Conservation (phyloP, 805 yeast genomes). For the Candida insectorum region DNA sequence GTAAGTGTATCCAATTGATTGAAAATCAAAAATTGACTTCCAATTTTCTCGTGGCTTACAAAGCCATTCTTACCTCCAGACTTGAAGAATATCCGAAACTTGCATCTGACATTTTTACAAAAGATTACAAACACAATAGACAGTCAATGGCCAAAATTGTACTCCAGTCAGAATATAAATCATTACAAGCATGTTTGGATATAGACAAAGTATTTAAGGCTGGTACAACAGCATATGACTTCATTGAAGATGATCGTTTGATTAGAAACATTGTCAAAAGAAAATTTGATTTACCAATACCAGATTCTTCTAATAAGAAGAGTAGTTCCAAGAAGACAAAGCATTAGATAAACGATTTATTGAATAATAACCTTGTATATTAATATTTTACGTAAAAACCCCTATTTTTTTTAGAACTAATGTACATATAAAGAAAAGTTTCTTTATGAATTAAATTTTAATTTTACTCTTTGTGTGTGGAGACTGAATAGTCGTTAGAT, state of each 20-base stretch:
- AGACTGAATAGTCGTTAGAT: too few relatives aligned
- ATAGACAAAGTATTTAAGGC: constrained; percentile 21
- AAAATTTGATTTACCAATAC: constrained; percentile 12
- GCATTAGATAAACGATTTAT: neutral
- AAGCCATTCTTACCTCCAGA: constrained; percentile 30
- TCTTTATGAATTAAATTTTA: neutral
- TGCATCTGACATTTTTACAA: constrained; percentile 18
- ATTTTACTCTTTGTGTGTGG: too few relatives aligned
- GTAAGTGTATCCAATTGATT: constrained; percentile 60
- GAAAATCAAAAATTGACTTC: constrained; percentile 50
- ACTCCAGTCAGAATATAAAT: constrained; percentile 50
- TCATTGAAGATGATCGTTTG: constrained; percentile 59
- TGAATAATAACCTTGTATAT: neutral
- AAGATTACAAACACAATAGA: constrained; percentile 14
- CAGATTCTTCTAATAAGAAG: neutral
- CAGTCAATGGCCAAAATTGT: constrained; percentile 53
- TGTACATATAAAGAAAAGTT: constrained; percentile 4
- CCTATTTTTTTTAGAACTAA: constrained; percentile 1
- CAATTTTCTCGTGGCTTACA: constrained; percentile 25
- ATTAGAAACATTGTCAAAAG: constrained; percentile 58
- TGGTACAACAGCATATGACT: constrained; percentile 26
- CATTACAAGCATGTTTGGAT: constrained; percentile 42
- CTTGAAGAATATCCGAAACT: constrained; percentile 47
- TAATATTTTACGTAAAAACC: too few relatives aligned
- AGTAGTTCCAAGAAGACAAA: neutral